A percentile compares a stretch with the other conserved stretches of the same genome.
Conservation (phyloP, 2,329 filamentous ascomycete species). For the Neurospora sp. region DNA sequence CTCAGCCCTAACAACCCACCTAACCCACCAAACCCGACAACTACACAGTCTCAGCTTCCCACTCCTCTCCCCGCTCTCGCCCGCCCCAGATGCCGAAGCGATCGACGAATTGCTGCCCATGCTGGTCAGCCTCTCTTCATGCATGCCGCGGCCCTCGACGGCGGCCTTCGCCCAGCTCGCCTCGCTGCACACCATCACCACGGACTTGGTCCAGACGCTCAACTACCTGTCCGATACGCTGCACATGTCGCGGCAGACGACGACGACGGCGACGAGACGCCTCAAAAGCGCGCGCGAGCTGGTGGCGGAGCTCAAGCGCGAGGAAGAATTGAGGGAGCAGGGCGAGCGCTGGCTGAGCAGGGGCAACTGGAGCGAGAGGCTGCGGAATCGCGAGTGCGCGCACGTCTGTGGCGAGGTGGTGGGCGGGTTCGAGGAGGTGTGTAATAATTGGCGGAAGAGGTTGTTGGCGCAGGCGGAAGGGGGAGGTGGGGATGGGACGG, state of each 20-base stretch:
- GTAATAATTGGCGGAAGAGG: slow-evolving; percentile 71
- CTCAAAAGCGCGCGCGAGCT: slow-evolving; percentile 76
- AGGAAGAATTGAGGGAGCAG: slow-evolving; percentile 73
- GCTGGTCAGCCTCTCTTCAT: slow-evolving; percentile 52
- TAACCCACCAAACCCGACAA: slow-evolving; percentile 64
- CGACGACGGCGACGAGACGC: slow-evolving; percentile 67
- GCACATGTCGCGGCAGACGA: slow-evolving; percentile 88
- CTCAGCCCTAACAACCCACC: slow-evolving; percentile 62
- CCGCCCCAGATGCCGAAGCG: slow-evolving; percentile 51
- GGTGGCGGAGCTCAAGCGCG: slow-evolving; percentile 72
- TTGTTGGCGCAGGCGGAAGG: slow-evolving; percentile 54
- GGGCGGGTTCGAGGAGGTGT: slow-evolving; percentile 84
- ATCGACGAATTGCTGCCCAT: slow-evolving; percentile 62
- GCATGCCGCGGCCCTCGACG: slow-evolving; percentile 56
- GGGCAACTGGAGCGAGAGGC: slow-evolving; percentile 72
- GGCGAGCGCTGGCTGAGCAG: slow-evolving; percentile 71
- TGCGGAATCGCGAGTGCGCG: slow-evolving; percentile 71
- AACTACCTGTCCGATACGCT: slow-evolving; percentile 83
- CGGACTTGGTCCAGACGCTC: slow-evolving; percentile 67
- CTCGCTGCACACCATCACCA: slow-evolving; percentile 58
- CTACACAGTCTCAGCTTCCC: slow-evolving; percentile 64
- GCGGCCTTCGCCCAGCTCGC: slow-evolving; percentile 55
- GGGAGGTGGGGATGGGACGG: not conserved
- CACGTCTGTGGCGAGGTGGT: slow-evolving; percentile 79
- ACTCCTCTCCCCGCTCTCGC: slow-evolving; percentile 57